phyloP scores from a whole-genome alignment of 306 rosid genomes.

The Notholithocarpus densiflorus region DNA sequence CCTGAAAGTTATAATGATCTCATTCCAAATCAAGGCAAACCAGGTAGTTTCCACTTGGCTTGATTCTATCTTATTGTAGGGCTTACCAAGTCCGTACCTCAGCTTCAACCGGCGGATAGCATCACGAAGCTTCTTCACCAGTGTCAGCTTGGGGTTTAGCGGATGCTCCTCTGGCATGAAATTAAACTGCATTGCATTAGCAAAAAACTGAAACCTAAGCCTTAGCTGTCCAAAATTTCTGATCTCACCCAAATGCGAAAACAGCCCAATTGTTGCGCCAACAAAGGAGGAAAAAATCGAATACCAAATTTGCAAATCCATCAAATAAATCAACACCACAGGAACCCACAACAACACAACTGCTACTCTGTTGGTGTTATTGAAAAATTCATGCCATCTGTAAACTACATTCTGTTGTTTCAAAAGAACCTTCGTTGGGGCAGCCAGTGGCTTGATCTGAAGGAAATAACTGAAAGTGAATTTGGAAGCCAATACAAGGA shows the following conservation, averaged over 20 bases:
- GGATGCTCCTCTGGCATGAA: conserved; percentile 68
- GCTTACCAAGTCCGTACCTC: conserved; percentile 78
- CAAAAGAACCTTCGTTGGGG: conserved; percentile 68
- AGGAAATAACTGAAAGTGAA: conserved; percentile 80
- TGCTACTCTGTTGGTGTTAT: conserved; percentile 57
- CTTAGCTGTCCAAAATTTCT: conserved; percentile 72
- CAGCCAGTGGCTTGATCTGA: conserved; percentile 84
- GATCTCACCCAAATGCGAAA: conserved; percentile 93
- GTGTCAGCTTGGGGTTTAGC: conserved; percentile 32
- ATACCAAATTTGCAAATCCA: conserved; percentile 98
- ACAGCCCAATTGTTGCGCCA: conserved; percentile 69
- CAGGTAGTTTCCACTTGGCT: conserved; percentile 74
- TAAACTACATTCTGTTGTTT: conserved; percentile 18
- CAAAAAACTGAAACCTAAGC: conserved; percentile 92
- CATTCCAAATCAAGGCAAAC: conserved; percentile 98
- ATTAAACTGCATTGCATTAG: conserved; percentile 87
- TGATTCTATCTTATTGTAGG: conserved; percentile 72
- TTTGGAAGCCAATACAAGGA: conserved; percentile 63
- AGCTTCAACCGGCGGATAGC: conserved; percentile 71
- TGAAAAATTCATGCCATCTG: conserved; percentile 78
- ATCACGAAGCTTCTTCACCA: conserved; percentile 72
- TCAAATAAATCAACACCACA: conserved; percentile 72
- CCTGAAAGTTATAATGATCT: conserved; percentile 78
- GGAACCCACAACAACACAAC: conserved; percentile 77
- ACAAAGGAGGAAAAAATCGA: conserved; percentile 61